Percentiles rank a stretch among this genome's conserved stretches.
Evolutionary conservation across 1,139 yeast genomes (phyloP).

Genomic region (Pichiaceae sp.): DNA sequence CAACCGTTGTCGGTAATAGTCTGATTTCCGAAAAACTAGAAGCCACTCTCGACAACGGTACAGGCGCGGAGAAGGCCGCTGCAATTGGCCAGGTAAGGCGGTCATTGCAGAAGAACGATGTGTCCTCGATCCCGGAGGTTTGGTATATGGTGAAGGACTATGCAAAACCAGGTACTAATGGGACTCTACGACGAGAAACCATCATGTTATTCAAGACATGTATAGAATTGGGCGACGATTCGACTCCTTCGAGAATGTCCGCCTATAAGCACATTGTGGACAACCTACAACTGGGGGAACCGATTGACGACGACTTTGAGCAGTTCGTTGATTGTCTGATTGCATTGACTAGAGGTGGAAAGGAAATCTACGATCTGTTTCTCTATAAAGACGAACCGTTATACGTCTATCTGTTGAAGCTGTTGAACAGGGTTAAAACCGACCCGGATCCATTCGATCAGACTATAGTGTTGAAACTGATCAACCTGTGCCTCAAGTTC

Average conservation of each 20-base stretch:
- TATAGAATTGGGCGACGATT: constrained; percentile 41
- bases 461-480: constrained; percentile 19
- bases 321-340: constrained; percentile 44
- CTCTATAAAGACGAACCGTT: constrained; percentile 39
- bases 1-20: constrained; percentile 59
- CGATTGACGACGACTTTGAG: constrained; percentile 45
- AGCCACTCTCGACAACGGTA: constrained; percentile 30
- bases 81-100: constrained; percentile 47
- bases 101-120: constrained; percentile 42
- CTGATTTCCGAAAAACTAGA: constrained; percentile 36
- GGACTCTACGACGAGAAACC: constrained; percentile 44
- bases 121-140: constrained; percentile 59
- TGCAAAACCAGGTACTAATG: constrained; percentile 34
- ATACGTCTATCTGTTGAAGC: constrained; percentile 28
- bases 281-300: constrained; percentile 32
- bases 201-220: constrained; percentile 49
- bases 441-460: constrained; percentile 2
- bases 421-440: constrained; percentile 5
- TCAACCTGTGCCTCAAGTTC: constrained; percentile 39
- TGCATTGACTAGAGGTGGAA: constrained; percentile 51
- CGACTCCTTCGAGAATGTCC: constrained; percentile 38
- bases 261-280: constrained; percentile 54
- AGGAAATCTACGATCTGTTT: constrained; percentile 50
- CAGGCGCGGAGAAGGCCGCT: constrained; percentile 32
- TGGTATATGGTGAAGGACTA: constrained; percentile 67